Percentiles rank a stretch among this genome's conserved stretches.
Evolutionary conservation across 1,139 yeast genomes (phyloP).

Genomic region (Magnusiomyces suaveolens): DNA sequence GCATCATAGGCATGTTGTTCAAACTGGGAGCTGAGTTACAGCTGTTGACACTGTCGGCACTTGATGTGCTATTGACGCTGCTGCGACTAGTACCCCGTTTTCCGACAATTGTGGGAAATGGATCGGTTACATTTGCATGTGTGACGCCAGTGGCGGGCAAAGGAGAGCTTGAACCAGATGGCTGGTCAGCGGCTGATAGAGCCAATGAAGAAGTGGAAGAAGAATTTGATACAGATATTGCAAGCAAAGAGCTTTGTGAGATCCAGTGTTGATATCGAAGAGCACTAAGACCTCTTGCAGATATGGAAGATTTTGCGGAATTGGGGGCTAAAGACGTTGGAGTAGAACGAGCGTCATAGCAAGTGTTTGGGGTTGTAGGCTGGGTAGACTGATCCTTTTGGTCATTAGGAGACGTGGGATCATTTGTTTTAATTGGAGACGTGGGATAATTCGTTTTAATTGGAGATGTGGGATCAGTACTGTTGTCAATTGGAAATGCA

Average conservation of each 20-base stretch:
- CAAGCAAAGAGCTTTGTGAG: background rate
- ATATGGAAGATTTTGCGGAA: background rate
- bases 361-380: no score
- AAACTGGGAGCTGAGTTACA: background rate
- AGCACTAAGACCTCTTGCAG: slow-evolving; percentile 1
- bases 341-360: no score
- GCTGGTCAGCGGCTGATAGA: background rate
- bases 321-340: background rate
- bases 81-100: background rate
- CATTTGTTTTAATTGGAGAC: no score
- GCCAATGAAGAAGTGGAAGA: background rate
- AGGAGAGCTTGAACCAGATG: background rate
- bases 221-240: background rate
- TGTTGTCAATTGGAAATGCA: background rate
- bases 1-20: background rate
- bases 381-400: no score
- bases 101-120: background rate
- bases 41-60: background rate
- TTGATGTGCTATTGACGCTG: background rate
- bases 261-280: background rate
- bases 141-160: no score
- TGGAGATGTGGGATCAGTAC: no score
- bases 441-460: no score
- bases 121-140: background rate
- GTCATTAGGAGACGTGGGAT: no score